Conservation (phyloP, 2,329 filamentous ascomycete species). For the Xylaria sp. region DNA sequence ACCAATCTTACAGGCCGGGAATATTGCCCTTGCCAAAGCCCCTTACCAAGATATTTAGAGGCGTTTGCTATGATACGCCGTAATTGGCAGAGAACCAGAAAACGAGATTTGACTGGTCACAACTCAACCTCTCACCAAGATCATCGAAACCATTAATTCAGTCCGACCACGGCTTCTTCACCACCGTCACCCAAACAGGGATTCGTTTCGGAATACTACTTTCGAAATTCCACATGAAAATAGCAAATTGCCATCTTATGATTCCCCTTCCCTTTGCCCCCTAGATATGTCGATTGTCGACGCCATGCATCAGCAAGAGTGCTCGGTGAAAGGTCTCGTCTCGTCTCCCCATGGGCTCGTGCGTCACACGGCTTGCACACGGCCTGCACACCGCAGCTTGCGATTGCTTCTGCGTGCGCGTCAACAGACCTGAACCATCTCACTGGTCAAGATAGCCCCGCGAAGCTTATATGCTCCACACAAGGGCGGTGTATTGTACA, state of each 20-base stretch:
- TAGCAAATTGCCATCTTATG: too few species aligned
- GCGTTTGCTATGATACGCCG: too few species aligned
- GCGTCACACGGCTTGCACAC: not conserved
- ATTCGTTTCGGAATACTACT: not conserved
- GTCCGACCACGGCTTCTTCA: not conserved
- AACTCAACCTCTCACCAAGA: not conserved
- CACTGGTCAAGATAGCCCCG: conserved; percentile 21
- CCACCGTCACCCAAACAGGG: not conserved
- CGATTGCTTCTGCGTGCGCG: not conserved
- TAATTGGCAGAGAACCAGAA: too few species aligned
- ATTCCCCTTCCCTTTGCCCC: not conserved
- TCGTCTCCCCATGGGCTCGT: not conserved
- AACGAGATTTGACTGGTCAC: not conserved
- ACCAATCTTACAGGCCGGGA: too few species aligned
- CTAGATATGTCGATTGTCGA: not conserved
- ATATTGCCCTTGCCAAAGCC: too few species aligned
- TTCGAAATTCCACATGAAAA: not conserved
- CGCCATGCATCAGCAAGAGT: not conserved
- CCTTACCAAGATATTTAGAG: too few species aligned
- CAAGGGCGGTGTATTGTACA: conserved; percentile 24
- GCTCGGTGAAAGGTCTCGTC: conserved; percentile 1
- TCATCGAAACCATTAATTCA: not conserved
- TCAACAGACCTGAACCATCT: conserved; percentile 10
- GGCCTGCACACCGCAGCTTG: conserved; percentile 31
- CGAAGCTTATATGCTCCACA: conserved; percentile 18